Conservation (phyloP, 805 yeast genomes). For the Ogataea populi-albae region DNA sequence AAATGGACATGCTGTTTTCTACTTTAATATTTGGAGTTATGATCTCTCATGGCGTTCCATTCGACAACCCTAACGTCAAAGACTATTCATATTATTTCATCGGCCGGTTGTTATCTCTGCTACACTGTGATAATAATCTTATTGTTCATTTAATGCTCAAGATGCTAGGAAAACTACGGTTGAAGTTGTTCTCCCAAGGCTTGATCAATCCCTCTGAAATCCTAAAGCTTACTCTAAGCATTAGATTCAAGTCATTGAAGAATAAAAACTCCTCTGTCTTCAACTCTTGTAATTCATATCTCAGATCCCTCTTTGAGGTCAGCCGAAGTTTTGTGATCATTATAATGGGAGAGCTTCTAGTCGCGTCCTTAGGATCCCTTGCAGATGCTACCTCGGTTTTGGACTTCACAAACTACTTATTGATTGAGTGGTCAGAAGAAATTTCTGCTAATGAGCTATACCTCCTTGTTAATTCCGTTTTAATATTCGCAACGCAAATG, state of each 20-base stretch:
- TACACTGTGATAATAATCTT: conserved; percentile 3
- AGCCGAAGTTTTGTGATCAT: conserved; percentile 12
- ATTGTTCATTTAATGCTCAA: conserved; percentile 5
- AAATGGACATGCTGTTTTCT: conserved; percentile 12
- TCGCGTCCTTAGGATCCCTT: background rate
- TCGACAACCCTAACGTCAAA: background rate
- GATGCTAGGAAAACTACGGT: conserved; percentile 6
- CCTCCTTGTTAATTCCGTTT: conserved; percentile 17
- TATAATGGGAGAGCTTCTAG: conserved; percentile 15
- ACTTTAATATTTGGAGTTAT: conserved; percentile 10
- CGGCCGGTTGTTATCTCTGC: conserved; percentile 3
- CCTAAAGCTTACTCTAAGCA: conserved; percentile 1
- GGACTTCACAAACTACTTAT: conserved; percentile 23
- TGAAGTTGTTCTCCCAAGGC: conserved; percentile 3
- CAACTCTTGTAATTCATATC: conserved; percentile 13
- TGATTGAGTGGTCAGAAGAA: conserved; percentile 16
- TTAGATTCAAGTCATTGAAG: conserved; percentile 9
- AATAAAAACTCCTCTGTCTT: conserved; percentile 3
- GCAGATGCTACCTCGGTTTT: conserved; percentile 11
- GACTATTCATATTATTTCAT: conserved; percentile 4
- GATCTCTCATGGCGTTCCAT: background rate
- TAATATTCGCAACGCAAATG: conserved; percentile 9
- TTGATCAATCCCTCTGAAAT: conserved; percentile 7
- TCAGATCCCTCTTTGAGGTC: conserved; percentile 11
- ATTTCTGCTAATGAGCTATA: conserved; percentile 14